Conservation (phyloP, 1,284 basidiomycete genomes). For the Agaricales sp. region DNA sequence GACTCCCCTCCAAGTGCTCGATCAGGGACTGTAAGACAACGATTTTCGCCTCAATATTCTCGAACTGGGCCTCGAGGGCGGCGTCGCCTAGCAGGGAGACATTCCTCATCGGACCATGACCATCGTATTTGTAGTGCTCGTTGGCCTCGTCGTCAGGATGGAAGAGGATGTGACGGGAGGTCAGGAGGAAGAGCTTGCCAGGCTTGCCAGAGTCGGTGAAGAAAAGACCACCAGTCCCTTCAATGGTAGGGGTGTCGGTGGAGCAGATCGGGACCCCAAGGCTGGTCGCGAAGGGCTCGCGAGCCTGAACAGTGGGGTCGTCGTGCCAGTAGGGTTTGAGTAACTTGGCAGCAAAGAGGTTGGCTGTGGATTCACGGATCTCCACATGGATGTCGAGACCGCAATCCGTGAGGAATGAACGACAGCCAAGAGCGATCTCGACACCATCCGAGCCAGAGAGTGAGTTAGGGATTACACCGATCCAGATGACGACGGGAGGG, state of each 20-base stretch:
- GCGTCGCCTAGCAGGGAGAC: neutral
- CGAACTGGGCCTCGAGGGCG: neutral
- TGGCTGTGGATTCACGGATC: neutral
- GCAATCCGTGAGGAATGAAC: neutral
- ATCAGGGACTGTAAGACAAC: neutral
- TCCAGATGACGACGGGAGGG: slow-evolving; percentile 1
- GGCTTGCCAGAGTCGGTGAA: slow-evolving; percentile 11
- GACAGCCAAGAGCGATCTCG: neutral
- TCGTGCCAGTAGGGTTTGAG: neutral
- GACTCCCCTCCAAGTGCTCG: neutral
- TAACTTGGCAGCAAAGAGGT: neutral
- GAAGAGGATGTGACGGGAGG: slow-evolving; percentile 15
- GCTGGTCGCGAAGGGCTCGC: neutral
- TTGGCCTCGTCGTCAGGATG: slow-evolving; percentile 8
- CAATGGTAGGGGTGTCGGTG: neutral
- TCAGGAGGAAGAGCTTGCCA: slow-evolving; percentile 13
- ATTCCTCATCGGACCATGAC: neutral
- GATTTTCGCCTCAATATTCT: neutral
- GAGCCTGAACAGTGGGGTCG: neutral
- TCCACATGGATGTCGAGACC: neutral
- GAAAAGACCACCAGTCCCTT: neutral
- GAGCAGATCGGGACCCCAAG: neutral
- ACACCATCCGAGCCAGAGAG: neutral
- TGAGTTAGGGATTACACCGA: neutral
- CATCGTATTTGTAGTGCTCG: neutral